Evolutionary conservation across 352 stramenopile species (phyloP).

Genomic region (Detonula confervacea): DNA sequence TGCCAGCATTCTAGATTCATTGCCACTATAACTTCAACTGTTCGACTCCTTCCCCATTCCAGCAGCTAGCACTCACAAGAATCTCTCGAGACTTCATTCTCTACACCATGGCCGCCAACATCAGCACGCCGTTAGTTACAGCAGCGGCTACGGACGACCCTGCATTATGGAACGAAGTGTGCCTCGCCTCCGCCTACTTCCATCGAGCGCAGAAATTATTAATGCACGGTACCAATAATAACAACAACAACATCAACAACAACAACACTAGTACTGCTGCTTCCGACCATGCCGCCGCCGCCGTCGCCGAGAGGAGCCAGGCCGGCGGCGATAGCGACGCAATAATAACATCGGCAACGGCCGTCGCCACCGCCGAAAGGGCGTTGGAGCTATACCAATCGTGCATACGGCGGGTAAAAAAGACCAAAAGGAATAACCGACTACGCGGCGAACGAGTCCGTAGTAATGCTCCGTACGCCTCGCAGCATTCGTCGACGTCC

Average conservation of each 20-base stretch:
- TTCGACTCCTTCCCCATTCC: no score
- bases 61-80: no score
- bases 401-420: slow-evolving; percentile 14
- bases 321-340: no score
- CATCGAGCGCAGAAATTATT: slow-evolving; percentile 23
- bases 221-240: not conserved
- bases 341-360: not conserved
- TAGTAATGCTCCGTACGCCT: no score
- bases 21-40: no score
- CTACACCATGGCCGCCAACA: not conserved
- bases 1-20: no score
- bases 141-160: slow-evolving; percentile 3
- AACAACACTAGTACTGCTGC: no score
- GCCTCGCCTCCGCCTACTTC: slow-evolving; percentile 31
- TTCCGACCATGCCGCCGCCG: no score
- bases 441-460: no score
- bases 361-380: not conserved
- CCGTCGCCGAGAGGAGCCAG: no score
- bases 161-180: slow-evolving; percentile 21
- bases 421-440: no score
- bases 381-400: slow-evolving; percentile 27
- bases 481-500: not conserved
- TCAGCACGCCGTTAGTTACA: not conserved
- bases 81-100: no score
- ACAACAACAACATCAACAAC: not conserved